Evolutionary conservation across 2,329 filamentous ascomycete species (phyloP).

Genomic region (Cephalotrichum gorgonifer): DNA sequence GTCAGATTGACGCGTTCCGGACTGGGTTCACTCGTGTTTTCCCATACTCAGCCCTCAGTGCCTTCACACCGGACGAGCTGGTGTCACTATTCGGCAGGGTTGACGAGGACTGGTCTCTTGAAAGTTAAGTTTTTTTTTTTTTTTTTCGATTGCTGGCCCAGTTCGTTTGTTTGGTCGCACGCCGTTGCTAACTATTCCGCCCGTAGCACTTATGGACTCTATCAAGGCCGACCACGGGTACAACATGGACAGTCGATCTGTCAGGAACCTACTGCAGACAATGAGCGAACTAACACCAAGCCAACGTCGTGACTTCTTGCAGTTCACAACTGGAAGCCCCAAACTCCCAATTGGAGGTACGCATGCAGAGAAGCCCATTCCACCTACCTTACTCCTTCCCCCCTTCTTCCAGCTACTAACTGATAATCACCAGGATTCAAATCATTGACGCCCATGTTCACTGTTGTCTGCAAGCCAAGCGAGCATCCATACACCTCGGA

Average conservation of each 20-base stretch:
- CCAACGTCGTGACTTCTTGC: constrained; percentile 84
- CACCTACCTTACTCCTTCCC: constrained; percentile 2
- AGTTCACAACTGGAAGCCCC: constrained; percentile 95
- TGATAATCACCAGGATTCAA: constrained; percentile 66
- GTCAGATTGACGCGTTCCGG: constrained; percentile 85
- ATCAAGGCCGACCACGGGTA: constrained; percentile 98
- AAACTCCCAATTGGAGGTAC: constrained; percentile 96
- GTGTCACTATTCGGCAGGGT: constrained; percentile 88
- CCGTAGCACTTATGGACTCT: constrained; percentile 80
- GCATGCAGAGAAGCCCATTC: constrained; percentile 19
- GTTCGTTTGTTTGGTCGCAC: neutral
- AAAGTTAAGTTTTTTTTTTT: constrained; percentile 53
- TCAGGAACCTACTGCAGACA: constrained; percentile 82
- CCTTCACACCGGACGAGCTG: constrained; percentile 90
- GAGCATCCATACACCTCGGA: constrained; percentile 89
- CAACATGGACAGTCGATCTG: constrained; percentile 95
- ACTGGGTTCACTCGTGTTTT: constrained; percentile 91
- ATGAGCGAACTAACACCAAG: constrained; percentile 77
- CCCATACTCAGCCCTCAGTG: constrained; percentile 81
- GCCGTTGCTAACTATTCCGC: constrained; percentile 13
- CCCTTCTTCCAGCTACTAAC: neutral
- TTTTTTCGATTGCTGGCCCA: neutral
- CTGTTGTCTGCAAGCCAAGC: constrained; percentile 97
- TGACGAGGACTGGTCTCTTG: constrained; percentile 94
- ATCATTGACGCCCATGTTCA: constrained; percentile 94